Percentiles rank a stretch among this genome's conserved stretches.
These are phyloP conservation scores for Malassezia furfur DNA, from an alignment of 1,284 basidiomycete species.

Conservation along the genomic window DNA sequence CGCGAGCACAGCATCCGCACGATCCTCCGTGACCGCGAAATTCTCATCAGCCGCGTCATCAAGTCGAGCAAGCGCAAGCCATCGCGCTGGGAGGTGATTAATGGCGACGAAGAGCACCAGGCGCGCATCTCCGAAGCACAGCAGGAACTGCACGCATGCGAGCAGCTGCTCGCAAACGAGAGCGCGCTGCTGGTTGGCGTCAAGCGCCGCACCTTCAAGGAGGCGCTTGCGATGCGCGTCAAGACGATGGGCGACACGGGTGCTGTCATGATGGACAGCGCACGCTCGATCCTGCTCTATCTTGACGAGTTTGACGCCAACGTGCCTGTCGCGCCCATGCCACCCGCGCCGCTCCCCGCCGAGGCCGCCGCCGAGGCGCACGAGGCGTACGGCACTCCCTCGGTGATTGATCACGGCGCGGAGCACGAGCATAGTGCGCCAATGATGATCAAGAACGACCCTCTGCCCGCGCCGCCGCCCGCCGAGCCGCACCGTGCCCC, in stretches of 20 bases:
- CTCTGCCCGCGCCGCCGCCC: background rate
- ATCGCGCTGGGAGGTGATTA: constrained; percentile 29
- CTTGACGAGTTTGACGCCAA: constrained; percentile 47
- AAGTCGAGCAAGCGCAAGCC: constrained; percentile 47
- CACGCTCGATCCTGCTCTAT: constrained; percentile 46
- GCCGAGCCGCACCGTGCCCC: background rate
- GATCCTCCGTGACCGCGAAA: constrained; percentile 50
- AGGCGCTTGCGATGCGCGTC: constrained; percentile 50
- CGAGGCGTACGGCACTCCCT: background rate
- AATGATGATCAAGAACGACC: background rate
- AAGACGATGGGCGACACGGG: constrained; percentile 49
- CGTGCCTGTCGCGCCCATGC: constrained; percentile 22
- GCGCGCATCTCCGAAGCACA: constrained; percentile 47
- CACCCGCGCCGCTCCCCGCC: constrained; percentile 2
- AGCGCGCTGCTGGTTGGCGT: constrained; percentile 47
- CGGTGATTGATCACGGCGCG: background rate
- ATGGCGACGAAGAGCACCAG: constrained; percentile 40
- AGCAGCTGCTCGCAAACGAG: constrained; percentile 48
- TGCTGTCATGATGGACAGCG: constrained; percentile 47
- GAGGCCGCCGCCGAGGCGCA: background rate
- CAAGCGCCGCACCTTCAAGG: constrained; percentile 50
- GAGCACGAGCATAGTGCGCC: background rate
- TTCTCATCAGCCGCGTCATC: constrained; percentile 49
- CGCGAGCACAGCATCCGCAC: constrained; percentile 49
- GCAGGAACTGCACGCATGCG: constrained; percentile 50